phyloP scores from a whole-genome alignment of 345 rosid species.

The Linum lewisii region DNA sequence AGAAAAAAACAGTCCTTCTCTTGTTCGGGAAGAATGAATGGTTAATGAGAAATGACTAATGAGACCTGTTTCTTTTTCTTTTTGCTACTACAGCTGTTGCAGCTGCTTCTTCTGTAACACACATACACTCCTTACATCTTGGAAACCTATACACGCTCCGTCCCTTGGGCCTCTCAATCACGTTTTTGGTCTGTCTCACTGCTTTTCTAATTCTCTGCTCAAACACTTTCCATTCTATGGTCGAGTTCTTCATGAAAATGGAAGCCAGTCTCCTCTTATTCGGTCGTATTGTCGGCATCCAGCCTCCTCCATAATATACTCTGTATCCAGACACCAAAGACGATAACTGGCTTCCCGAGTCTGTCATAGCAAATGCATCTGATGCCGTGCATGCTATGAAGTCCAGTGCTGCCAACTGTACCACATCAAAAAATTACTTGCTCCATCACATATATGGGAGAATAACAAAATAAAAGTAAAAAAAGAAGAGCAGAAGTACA shows the following conservation, averaged over 20 bases:
- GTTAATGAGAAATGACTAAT: conserved; percentile 9
- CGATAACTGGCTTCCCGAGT: conserved; percentile 87
- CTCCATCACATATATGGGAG: neutral
- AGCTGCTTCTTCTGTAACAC: conserved; percentile 13
- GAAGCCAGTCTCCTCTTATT: conserved; percentile 67
- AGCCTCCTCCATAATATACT: conserved; percentile 78
- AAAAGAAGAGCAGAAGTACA: neutral
- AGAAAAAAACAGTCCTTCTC: neutral
- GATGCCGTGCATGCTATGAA: conserved; percentile 78
- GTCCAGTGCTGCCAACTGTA: conserved; percentile 86
- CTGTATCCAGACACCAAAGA: conserved; percentile 83
- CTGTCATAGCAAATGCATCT: conserved; percentile 93
- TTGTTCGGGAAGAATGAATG: neutral
- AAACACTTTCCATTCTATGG: conserved; percentile 77
- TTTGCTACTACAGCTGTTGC: neutral
- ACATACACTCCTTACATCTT: conserved; percentile 84
- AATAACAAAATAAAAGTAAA: neutral
- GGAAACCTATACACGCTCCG: conserved; percentile 87
- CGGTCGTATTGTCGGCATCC: conserved; percentile 86
- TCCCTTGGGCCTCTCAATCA: conserved; percentile 63
- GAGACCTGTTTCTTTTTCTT: conserved; percentile 13
- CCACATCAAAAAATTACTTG: conserved; percentile 12
- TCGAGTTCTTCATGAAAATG: conserved; percentile 63
- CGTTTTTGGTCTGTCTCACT: conserved; percentile 84
- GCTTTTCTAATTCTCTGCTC: conserved; percentile 90